Evolutionary conservation across 179 eudicot species (phyloP).

Genomic region (Sideroxylon spinosum): DNA sequence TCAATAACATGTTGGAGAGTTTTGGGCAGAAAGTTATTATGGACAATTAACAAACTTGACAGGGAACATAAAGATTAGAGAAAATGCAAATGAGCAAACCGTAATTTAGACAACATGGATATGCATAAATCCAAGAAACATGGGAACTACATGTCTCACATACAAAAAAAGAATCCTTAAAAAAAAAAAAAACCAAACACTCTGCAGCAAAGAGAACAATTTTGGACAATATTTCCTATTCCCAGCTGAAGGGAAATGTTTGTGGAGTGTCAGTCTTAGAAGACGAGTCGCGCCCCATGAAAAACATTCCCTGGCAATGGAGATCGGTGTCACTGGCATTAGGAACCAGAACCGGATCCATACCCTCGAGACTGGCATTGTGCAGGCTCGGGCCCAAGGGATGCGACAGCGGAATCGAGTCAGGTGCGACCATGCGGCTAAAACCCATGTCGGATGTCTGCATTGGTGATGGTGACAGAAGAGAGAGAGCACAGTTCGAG

Average conservation of each 20-base stretch:
- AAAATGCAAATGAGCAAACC: no score
- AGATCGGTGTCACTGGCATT: slow-evolving; percentile 12
- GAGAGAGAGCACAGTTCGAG: slow-evolving; percentile 84
- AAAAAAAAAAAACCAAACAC: not conserved
- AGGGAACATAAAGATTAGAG: no score
- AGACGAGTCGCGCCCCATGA: slow-evolving; percentile 9
- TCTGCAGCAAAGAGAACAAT: not conserved
- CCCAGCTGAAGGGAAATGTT: slow-evolving; percentile 32
- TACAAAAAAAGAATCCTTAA: not conserved
- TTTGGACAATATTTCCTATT: not conserved
- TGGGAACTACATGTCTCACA: not conserved
- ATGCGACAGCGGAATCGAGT: slow-evolving; percentile 27
- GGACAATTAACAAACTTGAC: no score
- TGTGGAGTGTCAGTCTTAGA: slow-evolving; percentile 18
- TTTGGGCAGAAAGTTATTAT: no score
- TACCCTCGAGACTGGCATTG: slow-evolving; percentile 19
- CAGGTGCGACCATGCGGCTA: slow-evolving; percentile 36
- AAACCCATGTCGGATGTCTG: slow-evolving; percentile 38
- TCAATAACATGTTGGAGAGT: no score
- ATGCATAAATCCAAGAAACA: not conserved
- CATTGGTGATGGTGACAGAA: slow-evolving; percentile 61
- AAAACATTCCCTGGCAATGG: slow-evolving; percentile 21
- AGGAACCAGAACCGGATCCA: slow-evolving; percentile 12
- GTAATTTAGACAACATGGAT: no score
- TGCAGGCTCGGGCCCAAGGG: slow-evolving; percentile 29